Conservation (phyloP, 805 yeast genomes). For the Ogataea angusta region DNA sequence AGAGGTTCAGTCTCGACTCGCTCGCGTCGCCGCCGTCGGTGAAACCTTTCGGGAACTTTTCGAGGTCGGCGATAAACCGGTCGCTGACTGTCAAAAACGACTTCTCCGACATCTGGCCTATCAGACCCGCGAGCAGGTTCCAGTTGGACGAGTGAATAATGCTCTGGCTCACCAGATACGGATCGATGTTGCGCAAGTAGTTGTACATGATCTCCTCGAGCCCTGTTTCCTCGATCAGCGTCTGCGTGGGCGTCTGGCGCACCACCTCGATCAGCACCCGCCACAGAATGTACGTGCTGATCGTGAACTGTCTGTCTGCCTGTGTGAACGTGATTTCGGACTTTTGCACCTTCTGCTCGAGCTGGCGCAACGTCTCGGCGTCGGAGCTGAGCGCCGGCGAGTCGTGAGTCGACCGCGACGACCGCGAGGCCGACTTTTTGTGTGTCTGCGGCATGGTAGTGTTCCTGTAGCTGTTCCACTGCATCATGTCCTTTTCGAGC, state of each 20-base stretch:
- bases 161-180: slow-evolving; percentile 60
- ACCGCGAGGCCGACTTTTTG: slow-evolving; percentile 25
- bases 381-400: slow-evolving; percentile 10
- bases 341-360: slow-evolving; percentile 30
- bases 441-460: slow-evolving; percentile 14
- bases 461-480: slow-evolving; percentile 23
- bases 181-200: slow-evolving; percentile 85
- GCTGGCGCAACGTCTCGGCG: slow-evolving; percentile 14
- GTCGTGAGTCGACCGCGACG: slow-evolving; percentile 16
- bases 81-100: slow-evolving; percentile 88
- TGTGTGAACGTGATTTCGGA: slow-evolving; percentile 70
- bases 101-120: slow-evolving; percentile 87
- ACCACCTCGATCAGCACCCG: slow-evolving; percentile 91
- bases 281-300: slow-evolving; percentile 84
- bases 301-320: slow-evolving; percentile 82
- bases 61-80: slow-evolving; percentile 87
- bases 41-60: slow-evolving; percentile 61
- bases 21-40: slow-evolving; percentile 31
- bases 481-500: slow-evolving; percentile 38
- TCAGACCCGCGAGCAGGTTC: slow-evolving; percentile 82
- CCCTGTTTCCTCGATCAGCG: slow-evolving; percentile 73
- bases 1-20: slow-evolving; percentile 58
- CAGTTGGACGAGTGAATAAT: slow-evolving; percentile 87
- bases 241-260: slow-evolving; percentile 74
- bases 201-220: slow-evolving; percentile 91